A percentile compares a stretch with the other conserved stretches of the same genome.
Evolutionary conservation across 257 asterid species (phyloP).

Genomic region (Rubia yunnanensis): DNA sequence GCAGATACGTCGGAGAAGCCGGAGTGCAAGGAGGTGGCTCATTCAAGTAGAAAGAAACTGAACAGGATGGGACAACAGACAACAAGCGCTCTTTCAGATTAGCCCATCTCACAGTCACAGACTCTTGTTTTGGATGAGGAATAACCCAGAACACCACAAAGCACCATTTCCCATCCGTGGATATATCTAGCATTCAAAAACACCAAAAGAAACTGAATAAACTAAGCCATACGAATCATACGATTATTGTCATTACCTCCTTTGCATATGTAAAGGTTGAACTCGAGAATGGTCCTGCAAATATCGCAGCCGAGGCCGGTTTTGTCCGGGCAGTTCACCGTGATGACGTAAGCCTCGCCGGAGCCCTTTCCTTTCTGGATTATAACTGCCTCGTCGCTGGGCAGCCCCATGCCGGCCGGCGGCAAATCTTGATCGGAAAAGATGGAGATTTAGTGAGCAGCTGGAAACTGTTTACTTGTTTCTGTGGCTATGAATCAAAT

Average conservation of each 20-base stretch:
- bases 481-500: not conserved
- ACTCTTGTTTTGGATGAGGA: conserved; percentile 39
- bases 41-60: conserved; percentile 37
- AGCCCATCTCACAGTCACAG: conserved; percentile 51
- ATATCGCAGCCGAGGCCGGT: conserved; percentile 70
- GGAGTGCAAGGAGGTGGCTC: conserved; percentile 28
- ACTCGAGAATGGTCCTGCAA: conserved; percentile 52
- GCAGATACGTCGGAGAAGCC: conserved; percentile 46
- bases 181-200: conserved; percentile 45
- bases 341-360: conserved; percentile 56
- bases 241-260: conserved; percentile 43
- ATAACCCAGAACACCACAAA: conserved; percentile 56
- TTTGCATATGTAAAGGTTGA: conserved; percentile 53
- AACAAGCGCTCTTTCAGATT: conserved; percentile 60
- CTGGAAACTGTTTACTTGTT: not conserved
- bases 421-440: not conserved
- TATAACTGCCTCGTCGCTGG: conserved; percentile 51
- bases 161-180: conserved; percentile 93
- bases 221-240: too few species aligned
- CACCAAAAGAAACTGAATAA: not conserved
- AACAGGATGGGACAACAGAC: conserved; percentile 53
- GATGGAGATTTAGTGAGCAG: not conserved
- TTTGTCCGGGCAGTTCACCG: conserved; percentile 61
- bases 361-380: conserved; percentile 54
- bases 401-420: conserved; percentile 27